Percentiles rank a stretch among this genome's conserved stretches.
phyloP scores from a whole-genome alignment of 2,329 filamentous ascomycete species.

The Cladosporium sp. region DNA sequence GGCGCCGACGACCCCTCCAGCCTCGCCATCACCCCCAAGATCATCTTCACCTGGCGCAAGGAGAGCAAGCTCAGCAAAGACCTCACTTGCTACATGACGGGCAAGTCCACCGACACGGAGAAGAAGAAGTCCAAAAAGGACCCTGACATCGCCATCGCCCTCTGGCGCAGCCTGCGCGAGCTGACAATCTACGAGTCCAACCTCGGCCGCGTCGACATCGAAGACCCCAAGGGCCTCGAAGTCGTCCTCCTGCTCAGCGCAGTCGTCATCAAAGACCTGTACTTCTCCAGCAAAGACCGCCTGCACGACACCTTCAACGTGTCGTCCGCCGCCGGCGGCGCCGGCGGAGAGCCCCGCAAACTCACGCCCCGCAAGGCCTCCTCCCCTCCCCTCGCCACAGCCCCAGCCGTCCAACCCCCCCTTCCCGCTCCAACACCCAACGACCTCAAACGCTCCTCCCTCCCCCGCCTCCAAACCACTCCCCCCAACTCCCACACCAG shows the following conservation, averaged over 20 bases:
- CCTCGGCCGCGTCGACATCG: conserved; percentile 79
- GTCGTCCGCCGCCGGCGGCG: conserved; percentile 35
- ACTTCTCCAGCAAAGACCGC: conserved; percentile 46
- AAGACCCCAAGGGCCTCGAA: conserved; percentile 90
- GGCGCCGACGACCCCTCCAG: conserved; percentile 56
- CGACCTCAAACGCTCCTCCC: conserved; percentile 19
- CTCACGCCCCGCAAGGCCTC: conserved; percentile 22
- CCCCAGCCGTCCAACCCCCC: conserved; percentile 4
- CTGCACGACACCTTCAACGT: conserved; percentile 76
- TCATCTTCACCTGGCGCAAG: conserved; percentile 82
- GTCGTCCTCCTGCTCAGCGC: conserved; percentile 63
- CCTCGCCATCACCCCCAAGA: conserved; percentile 55
- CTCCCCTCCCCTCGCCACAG: conserved; percentile 16
- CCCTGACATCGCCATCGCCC: conserved; percentile 88
- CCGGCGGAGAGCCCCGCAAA: conserved; percentile 18
- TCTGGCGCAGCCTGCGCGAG: conserved; percentile 70
- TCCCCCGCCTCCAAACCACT: conserved; percentile 24
- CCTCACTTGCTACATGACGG: conserved; percentile 80
- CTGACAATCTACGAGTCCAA: conserved; percentile 93
- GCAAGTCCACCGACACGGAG: conserved; percentile 60
- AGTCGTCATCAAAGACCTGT: conserved; percentile 56
- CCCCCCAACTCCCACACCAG: conserved; percentile 10
- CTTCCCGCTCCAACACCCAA: conserved; percentile 9
- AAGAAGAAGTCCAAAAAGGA: conserved; percentile 61
- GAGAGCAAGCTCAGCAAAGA: conserved; percentile 82